These are phyloP conservation scores for Diplodia intermedia DNA, from an alignment of 2,329 filamentous ascomycete species.

Conservation along the genomic window DNA sequence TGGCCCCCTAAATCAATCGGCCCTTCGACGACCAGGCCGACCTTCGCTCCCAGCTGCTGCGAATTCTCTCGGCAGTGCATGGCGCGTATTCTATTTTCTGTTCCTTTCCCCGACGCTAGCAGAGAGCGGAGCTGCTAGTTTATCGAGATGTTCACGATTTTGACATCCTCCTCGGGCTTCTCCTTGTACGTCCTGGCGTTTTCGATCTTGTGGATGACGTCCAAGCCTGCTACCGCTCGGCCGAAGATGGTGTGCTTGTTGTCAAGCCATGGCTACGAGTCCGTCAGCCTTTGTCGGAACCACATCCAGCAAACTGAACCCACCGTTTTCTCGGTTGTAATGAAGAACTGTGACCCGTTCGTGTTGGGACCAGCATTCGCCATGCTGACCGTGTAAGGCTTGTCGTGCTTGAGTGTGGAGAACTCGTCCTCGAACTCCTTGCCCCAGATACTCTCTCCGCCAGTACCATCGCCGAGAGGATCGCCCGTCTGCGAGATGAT, in stretches of 20 bases:
- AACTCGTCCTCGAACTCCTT: conserved; percentile 93
- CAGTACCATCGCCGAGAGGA: conserved; percentile 85
- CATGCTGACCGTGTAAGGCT: conserved; percentile 96
- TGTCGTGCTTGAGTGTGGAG: conserved; percentile 87
- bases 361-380: conserved; percentile 95
- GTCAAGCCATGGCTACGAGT: conserved; percentile 80
- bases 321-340: conserved; percentile 94
- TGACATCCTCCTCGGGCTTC: conserved; percentile 96
- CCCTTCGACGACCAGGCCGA: background rate
- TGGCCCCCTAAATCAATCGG: background rate
- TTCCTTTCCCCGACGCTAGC: background rate
- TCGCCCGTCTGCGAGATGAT: conserved; percentile 68
- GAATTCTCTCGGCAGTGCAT: background rate
- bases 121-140: background rate
- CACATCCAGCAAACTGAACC: conserved; percentile 48
- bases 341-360: conserved; percentile 97
- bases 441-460: conserved; percentile 93
- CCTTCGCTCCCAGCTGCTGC: background rate
- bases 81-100: background rate
- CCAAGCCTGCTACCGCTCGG: conserved; percentile 84
- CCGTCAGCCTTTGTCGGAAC: conserved; percentile 37
- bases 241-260: conserved; percentile 97
- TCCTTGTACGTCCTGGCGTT: conserved; percentile 86
- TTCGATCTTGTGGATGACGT: conserved; percentile 96
- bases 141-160: conserved; percentile 82